Evolutionary conservation across 768 basidiomycete genomes (phyloP), one percentile per base, ranked within the genome.

Genomic region (Lentinula guzmanii): DNA sequence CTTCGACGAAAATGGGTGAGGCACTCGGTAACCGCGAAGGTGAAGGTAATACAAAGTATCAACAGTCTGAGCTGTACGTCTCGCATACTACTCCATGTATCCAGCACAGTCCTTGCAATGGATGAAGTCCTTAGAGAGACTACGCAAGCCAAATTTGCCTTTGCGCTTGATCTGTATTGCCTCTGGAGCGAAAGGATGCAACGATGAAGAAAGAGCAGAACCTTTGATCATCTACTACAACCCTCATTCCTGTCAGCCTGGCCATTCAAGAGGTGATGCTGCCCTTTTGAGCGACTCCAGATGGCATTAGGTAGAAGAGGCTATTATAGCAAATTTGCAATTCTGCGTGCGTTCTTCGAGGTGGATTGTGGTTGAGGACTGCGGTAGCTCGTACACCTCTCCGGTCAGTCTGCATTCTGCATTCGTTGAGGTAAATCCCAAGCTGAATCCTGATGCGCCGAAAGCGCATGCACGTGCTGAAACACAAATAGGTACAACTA

Each of bases 31-130:
- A 4, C 21, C 10, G 13, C 7, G 21, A 18, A 39, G 18, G 11
- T 21, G 8, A 21, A 21, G 24, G 24, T 1, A 24, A 24, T 24
- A 24, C 24, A 24, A 10, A 10, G 11, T 13, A 41, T 6, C 16
- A 9, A 55, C 15, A 11, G 37, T 28, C 28, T 4, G 2, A 43
- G 13, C 21, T 56, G 55, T 56, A 56, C 15, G 55, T 43, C 55
- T 43, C 55, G 13, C 7, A 56, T 56, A 56, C 55, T 56, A 56
- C 55, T 42, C 41, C 41, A 31, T 24, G 1, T 37, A 54, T 37
- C 55, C 55, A 56, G 55, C 55, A 56, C 55, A 10, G 13, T 56
- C 55, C 55, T 56, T 33, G 55, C 55, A 24, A 13, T 56, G 55
- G 41, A 43, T 18, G 39, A 18, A 56, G 55, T 56, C 55, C 55